phyloP scores from a whole-genome alignment of 768 basidiomycete genomes.

The Grammothele lineata region DNA sequence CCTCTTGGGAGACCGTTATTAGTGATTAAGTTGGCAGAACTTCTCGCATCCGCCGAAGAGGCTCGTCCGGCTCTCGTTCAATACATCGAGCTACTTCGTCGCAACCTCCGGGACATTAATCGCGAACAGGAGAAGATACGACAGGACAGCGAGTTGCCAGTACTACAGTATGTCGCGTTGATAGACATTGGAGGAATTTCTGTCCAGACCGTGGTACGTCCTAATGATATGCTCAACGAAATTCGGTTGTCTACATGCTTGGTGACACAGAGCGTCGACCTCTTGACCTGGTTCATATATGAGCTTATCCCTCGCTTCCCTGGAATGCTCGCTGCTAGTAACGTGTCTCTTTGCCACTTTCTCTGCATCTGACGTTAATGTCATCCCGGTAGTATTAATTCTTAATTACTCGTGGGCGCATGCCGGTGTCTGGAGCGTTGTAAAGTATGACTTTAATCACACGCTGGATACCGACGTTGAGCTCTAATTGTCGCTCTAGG shows the following conservation, averaged over 20 bases:
- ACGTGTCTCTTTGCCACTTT: conserved; percentile 13
- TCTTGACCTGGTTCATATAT: conserved; percentile 59
- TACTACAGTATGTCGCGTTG: conserved; percentile 63
- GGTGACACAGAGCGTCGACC: conserved; percentile 51
- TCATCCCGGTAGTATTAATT: conserved; percentile 51
- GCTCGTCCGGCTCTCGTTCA: conserved; percentile 41
- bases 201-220: conserved; percentile 52
- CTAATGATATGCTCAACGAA: too few species aligned
- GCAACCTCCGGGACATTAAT: conserved; percentile 50
- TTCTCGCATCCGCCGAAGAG: conserved; percentile 36
- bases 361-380: not conserved
- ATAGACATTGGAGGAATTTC: conserved; percentile 60
- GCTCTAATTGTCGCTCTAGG: conserved; percentile 32
- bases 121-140: conserved; percentile 21
- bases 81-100: conserved; percentile 51
- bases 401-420: conserved; percentile 75
- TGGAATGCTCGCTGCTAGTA: conserved; percentile 73
- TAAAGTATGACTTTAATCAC: conserved; percentile 45
- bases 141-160: conserved; percentile 27
- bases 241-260: conserved; percentile 10
- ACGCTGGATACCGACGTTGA: not conserved
- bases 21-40: conserved; percentile 42
- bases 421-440: conserved; percentile 60
- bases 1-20: conserved; percentile 65
- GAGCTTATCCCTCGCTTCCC: conserved; percentile 70